Base-by-base conservation (phyloP, 2,329 filamentous ascomycete species). In the Orbilia quercus region DNA sequence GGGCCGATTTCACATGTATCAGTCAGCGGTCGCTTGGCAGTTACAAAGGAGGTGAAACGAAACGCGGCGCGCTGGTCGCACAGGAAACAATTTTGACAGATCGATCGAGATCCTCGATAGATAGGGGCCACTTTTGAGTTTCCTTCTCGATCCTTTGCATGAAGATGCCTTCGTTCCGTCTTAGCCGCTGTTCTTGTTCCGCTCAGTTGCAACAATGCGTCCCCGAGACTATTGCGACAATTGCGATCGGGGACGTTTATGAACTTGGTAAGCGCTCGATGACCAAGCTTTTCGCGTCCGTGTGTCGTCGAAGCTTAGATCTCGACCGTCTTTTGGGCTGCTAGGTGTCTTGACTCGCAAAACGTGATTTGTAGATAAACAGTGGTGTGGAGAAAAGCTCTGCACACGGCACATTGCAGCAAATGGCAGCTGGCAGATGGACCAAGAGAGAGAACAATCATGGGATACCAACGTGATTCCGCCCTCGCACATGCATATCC, bases 401-500 rank as follows among this genome's bases (percentile, higher is more conserved):
- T 18, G 34, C 25, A 47, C 23, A 60, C 64, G 55, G 55, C 64
- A 69, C 55, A 18, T n/a, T 42, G 36, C 18, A 60, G 64, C 55
- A 55, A 69, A 69, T 62, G 55, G 55, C 47, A 23, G 36, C 11
- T 42, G 22, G 45, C 25, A 45, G 34, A 67, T 57, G 51, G 60
- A 42, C 31, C 40, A 51, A 38, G 22, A 38, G 47, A 66, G 34
- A 38, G 47, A 23, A n/a, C 11, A 23, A 55, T 69, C 64, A 69
- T 55, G 64, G 64, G 64, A 62, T 48, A 38, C 20, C 47, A 69
- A 69, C 64, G 64, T 62, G 64, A 69, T 60, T 47, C 54, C 45
- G 50, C 34, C 45, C 36, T 40, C 47, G 16, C 53, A 53, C 63
- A 23, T 67, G 63, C 63, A 53, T 50, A 59, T 45, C 36, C 64